Evolutionary conservation across 2,329 filamentous ascomycete species (phyloP).

Genomic region (Rugonectria rugulosa): DNA sequence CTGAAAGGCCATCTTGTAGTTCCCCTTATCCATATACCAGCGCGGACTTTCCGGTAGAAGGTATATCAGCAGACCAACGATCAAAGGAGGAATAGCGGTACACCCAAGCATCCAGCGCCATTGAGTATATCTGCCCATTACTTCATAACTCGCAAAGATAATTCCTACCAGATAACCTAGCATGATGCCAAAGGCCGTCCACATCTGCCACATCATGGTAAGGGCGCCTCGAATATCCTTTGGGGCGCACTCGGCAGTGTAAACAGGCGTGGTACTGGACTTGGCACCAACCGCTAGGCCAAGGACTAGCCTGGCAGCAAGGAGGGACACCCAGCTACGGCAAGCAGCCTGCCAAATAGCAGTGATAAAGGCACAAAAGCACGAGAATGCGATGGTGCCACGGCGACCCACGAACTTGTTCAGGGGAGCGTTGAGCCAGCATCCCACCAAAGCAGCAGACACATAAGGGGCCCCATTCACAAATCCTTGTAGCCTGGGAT

Average conservation of each 20-base stretch:
- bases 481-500: conserved; percentile 52
- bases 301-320: conserved; percentile 70
- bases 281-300: conserved; percentile 75
- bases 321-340: conserved; percentile 63
- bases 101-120: conserved; percentile 70
- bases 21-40: conserved; percentile 57
- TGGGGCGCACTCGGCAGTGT: conserved; percentile 75
- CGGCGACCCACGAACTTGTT: conserved; percentile 68
- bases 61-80: conserved; percentile 65
- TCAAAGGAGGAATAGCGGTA: conserved; percentile 61
- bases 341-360: conserved; percentile 53
- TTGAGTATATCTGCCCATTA: conserved; percentile 50
- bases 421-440: conserved; percentile 52
- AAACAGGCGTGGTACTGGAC: conserved; percentile 71
- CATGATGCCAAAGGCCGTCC: conserved; percentile 49
- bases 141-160: conserved; percentile 58
- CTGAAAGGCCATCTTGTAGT: conserved; percentile 52
- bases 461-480: conserved; percentile 64
- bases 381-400: conserved; percentile 69
- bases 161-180: conserved; percentile 60
- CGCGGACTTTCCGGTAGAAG: conserved; percentile 65
- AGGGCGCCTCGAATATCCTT: conserved; percentile 73
- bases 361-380: conserved; percentile 58
- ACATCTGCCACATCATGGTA: conserved; percentile 76
- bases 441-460: conserved; percentile 52